A percentile compares a stretch with the other conserved stretches of the same genome.
These are phyloP conservation scores for Aspergillus sp. DNA, from an alignment of 2,329 filamentous ascomycete species.

Conservation along the genomic window DNA sequence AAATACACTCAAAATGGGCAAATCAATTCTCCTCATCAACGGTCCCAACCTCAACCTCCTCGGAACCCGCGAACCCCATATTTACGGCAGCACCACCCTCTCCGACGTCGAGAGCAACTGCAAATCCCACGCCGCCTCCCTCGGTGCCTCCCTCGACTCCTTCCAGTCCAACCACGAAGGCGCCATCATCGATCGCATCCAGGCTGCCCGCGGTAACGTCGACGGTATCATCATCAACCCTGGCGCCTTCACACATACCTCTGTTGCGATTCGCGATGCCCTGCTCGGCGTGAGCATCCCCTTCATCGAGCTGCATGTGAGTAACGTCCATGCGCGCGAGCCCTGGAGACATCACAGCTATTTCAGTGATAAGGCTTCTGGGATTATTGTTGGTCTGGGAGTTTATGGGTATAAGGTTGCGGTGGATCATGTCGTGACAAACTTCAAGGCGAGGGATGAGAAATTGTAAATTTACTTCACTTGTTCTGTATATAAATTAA, in stretches of 20 bases:
- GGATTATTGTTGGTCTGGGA: constrained; percentile 67
- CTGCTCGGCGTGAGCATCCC: constrained; percentile 64
- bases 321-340: constrained; percentile 69
- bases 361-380: constrained; percentile 69
- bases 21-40: constrained; percentile 66
- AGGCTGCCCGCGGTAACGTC: constrained; percentile 55
- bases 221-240: constrained; percentile 69
- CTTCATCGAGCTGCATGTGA: constrained; percentile 74
- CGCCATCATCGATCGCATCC: constrained; percentile 67
- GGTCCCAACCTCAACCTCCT: constrained; percentile 81
- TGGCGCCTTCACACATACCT: constrained; percentile 70
- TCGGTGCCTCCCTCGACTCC: constrained; percentile 49
- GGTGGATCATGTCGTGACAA: constrained; percentile 47
- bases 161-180: constrained; percentile 80
- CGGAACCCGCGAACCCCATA: constrained; percentile 66
- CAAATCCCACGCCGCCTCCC: constrained; percentile 44
- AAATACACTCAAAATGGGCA: constrained; percentile 20
- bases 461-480: constrained; percentile 1
- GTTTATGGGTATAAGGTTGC: constrained; percentile 59
- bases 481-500: too few species aligned
- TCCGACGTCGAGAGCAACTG: constrained; percentile 53
- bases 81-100: constrained; percentile 69
- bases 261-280: constrained; percentile 70
- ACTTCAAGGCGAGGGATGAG: constrained; percentile 30
- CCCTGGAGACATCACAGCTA: constrained; percentile 65